Base-by-base conservation (phyloP, 169 alveolate genomes). In the Cryptosporidium canis region DNA sequence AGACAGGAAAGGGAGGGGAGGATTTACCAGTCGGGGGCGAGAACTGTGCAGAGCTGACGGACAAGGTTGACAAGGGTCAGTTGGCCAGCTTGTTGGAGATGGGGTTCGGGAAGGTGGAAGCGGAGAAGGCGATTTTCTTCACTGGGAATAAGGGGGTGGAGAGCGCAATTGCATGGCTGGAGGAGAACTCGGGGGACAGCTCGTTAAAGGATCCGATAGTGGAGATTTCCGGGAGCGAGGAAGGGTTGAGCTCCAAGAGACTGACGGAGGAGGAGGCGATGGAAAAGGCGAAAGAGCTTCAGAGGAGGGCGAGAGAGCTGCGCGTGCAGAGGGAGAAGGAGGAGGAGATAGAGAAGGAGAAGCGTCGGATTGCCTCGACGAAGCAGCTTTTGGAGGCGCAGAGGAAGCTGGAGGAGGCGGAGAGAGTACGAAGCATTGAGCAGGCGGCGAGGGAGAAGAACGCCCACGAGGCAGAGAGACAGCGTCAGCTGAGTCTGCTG, bases 331-430 rank as follows among this genome's bases (percentile, higher is more conserved):
- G 90, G 70, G 94, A 91, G 61, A 91, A 85, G 58, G 91, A 87
- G 37, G 94, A 87, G 47, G 94, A 91, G 12, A 83, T 91, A 21
- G 94, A 91, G 53, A 83, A 84, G 35, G 94, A 91, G 64, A 83
- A 71, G 24, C 67, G 71, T 41, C 61, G 94, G 27, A 65, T 91
- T 24, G 90, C 87, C 29, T 85, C 85, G 39, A 65, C 94, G 8
- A 87, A 87, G 63, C 91, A 85, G 51, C 45, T 91, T 51, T 83
- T 83, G n/a, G 94, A 91, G 82, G 92, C 90, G 45, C 85, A 83
- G 37, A 82, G 92, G 39, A 85, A 85, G 35, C 66, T 91, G 68
- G 94, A 91, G 29, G 94, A 91, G 53, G 90, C 90, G 18, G 83
- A 85, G 24, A 43, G 94, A 45, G 63, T 58, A 39, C 68, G 94